A percentile compares a stretch with the other conserved stretches of the same genome.
Evolutionary conservation across 2,329 filamentous ascomycete species (phyloP).

Genomic region (Parafenestella ontariensis): DNA sequence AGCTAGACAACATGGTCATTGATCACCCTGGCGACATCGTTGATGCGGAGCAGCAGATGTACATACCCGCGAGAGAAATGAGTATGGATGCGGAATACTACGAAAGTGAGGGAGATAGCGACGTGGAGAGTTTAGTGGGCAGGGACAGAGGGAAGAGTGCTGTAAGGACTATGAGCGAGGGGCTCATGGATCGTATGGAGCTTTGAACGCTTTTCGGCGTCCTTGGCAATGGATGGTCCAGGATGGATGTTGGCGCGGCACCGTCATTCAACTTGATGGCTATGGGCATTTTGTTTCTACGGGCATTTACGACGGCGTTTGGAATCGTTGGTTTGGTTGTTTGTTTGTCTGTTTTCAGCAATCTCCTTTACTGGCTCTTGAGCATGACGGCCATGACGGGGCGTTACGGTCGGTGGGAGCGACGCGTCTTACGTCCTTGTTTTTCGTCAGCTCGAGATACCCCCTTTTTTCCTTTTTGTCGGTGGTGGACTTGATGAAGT

Average conservation of each 20-base stretch:
- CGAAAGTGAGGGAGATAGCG: slow-evolving; percentile 42
- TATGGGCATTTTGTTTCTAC: not conserved
- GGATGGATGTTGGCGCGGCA: not conserved
- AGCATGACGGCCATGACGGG: slow-evolving; percentile 25
- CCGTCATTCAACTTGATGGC: slow-evolving; percentile 8
- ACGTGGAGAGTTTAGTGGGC: slow-evolving; percentile 40
- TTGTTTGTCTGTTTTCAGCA: not conserved
- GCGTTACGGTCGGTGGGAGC: slow-evolving; percentile 34
- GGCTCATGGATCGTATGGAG: slow-evolving; percentile 62
- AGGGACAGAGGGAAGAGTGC: slow-evolving; percentile 50
- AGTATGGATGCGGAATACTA: slow-evolving; percentile 42
- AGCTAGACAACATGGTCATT: slow-evolving; percentile 51
- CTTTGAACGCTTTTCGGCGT: slow-evolving; percentile 40
- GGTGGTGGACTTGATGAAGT: no score
- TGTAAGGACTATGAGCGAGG: slow-evolving; percentile 61
- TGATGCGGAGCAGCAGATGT: slow-evolving; percentile 50
- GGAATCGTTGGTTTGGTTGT: not conserved
- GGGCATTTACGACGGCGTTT: slow-evolving; percentile 1
- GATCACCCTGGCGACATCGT: slow-evolving; percentile 48
- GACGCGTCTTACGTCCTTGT: slow-evolving; percentile 23
- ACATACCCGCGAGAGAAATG: slow-evolving; percentile 36
- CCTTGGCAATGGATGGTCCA: not conserved
- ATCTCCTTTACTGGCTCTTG: slow-evolving; percentile 24
- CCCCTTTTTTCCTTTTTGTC: slow-evolving; percentile 10
- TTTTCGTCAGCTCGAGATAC: slow-evolving; percentile 30